These are phyloP conservation scores for Calonectria pteridis DNA, from an alignment of 2,329 filamentous ascomycete genomes.

Conservation along the genomic window DNA sequence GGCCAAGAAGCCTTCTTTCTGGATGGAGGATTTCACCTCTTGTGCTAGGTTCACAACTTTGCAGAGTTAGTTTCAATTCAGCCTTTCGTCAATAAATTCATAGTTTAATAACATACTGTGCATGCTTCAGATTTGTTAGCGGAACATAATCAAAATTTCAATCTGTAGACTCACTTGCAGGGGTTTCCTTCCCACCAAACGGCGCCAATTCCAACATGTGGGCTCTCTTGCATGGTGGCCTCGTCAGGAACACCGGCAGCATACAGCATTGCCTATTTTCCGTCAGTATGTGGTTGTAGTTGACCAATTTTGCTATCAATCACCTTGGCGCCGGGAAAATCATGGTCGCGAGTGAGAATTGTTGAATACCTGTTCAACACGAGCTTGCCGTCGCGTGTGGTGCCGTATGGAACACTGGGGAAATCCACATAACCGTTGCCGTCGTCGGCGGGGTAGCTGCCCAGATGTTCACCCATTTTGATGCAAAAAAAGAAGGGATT, in stretches of 20 bases:
- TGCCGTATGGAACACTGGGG: not conserved
- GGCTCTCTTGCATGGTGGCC: conserved; percentile 5
- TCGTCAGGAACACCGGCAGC: conserved; percentile 15
- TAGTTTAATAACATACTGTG: not conserved
- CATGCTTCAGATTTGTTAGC: conserved; percentile 6
- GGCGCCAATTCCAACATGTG: conserved; percentile 14
- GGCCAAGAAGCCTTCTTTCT: not conserved
- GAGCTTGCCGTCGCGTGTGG: not conserved
- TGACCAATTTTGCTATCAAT: too few species aligned
- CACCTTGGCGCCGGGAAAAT: conserved; percentile 17
- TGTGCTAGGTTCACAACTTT: not conserved
- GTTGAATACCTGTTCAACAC: conserved; percentile 14
- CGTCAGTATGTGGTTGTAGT: not conserved
- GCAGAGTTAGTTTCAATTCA: not conserved
- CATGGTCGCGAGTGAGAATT: conserved; percentile 12
- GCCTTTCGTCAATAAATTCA: not conserved
- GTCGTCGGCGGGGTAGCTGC: not conserved
- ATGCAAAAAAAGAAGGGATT: too few species aligned
- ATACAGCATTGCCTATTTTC: conserved; percentile 15
- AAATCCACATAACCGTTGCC: conserved; percentile 9
- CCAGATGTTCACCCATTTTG: not conserved
- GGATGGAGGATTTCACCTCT: not conserved
- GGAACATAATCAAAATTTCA: not conserved
- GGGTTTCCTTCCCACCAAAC: conserved; percentile 23
- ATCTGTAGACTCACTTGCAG: conserved; percentile 8